A percentile compares a stretch with the other conserved stretches of the same genome.
Evolutionary conservation across 2,329 filamentous ascomycete genomes (phyloP).

Genomic region (Nothophoma quercina): DNA sequence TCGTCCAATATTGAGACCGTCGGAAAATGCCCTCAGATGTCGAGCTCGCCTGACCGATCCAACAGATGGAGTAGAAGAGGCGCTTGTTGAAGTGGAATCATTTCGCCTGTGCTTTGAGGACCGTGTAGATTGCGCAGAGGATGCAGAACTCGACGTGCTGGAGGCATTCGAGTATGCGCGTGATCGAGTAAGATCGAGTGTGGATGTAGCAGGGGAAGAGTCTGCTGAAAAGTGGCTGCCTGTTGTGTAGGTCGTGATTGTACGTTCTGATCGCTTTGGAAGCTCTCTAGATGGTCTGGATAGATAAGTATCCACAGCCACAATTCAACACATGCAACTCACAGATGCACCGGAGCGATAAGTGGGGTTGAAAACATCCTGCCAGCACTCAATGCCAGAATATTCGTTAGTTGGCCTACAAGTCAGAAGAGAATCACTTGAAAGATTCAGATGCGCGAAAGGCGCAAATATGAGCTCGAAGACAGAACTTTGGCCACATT

Average conservation of each 20-base stretch:
- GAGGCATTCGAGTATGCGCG: conserved; percentile 17
- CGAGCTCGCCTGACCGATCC: conserved; percentile 7
- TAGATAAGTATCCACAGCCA: background rate
- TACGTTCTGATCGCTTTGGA: background rate
- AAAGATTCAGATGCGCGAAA: background rate
- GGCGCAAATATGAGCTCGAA: background rate
- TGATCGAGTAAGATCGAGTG: conserved; percentile 13
- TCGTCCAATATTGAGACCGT: conserved; percentile 5
- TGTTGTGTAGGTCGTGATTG: conserved; percentile 3
- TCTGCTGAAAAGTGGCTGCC: conserved; percentile 20
- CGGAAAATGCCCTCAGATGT: conserved; percentile 13
- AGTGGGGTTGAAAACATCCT: conserved; percentile 7
- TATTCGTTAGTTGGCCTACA: background rate
- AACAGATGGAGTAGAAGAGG: conserved; percentile 6
- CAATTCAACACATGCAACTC: background rate
- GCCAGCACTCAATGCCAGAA: conserved; percentile 4
- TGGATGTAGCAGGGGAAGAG: conserved; percentile 18
- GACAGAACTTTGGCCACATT: conserved; percentile 15
- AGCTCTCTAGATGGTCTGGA: background rate
- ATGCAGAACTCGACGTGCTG: conserved; percentile 7
- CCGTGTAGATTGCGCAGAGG: conserved; percentile 5
- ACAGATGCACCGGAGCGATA: conserved; percentile 9
- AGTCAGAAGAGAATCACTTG: background rate
- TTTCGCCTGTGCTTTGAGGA: conserved; percentile 12
- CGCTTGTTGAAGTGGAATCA: conserved; percentile 7